Conservation (phyloP, 164 flowering plant genomes). For the Berberis vulgaris region DNA sequence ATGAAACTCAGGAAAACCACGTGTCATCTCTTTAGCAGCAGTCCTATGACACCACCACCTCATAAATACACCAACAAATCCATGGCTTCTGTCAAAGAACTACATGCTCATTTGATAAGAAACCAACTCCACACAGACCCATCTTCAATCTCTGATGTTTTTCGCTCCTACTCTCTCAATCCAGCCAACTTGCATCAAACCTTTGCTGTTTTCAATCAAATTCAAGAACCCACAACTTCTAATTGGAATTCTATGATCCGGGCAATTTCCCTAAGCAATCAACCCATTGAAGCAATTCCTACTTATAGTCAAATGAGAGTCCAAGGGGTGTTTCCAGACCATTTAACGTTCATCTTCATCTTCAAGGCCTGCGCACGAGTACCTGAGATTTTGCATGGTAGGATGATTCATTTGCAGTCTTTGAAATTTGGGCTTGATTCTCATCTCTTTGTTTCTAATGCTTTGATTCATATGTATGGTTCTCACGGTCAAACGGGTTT, state of each 20-base stretch:
- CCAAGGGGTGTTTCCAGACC: constrained; percentile 16
- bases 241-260: constrained; percentile 46
- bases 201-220: constrained; percentile 26
- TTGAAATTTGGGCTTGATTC: constrained; percentile 44
- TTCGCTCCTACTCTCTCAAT: constrained; percentile 39
- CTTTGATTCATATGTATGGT: constrained; percentile 48
- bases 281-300: constrained; percentile 31
- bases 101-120: constrained; percentile 48
- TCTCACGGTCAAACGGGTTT: constrained; percentile 24
- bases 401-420: constrained; percentile 33
- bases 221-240: constrained; percentile 25
- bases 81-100: constrained; percentile 23
- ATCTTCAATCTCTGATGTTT: constrained; percentile 28
- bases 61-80: not conserved
- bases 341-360: constrained; percentile 34
- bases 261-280: constrained; percentile 31
- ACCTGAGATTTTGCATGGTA: constrained; percentile 21
- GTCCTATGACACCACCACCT: too few relatives aligned
- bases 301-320: constrained; percentile 29
- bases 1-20: too few relatives aligned
- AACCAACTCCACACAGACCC: constrained; percentile 35
- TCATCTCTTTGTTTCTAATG: constrained; percentile 41
- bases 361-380: constrained; percentile 49
- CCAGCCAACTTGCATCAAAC: constrained; percentile 29
- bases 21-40: too few relatives aligned